Conservation (phyloP, 257 asterid genomes). For the Primulina huaijiensis region DNA sequence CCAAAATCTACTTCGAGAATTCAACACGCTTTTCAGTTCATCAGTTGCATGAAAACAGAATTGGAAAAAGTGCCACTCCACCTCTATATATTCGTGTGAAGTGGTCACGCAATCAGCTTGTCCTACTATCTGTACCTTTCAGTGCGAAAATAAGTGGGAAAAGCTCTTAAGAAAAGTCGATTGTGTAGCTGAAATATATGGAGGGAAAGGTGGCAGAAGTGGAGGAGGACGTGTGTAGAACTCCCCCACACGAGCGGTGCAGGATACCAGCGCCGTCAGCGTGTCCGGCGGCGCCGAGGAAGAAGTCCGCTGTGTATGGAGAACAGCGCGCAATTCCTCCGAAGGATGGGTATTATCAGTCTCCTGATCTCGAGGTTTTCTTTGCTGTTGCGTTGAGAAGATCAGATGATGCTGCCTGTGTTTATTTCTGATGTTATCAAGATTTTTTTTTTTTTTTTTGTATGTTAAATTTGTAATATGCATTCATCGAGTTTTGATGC, state of each 20-base stretch:
- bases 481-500: no score
- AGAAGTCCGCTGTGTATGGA: slow-evolving; percentile 8
- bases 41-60: no score
- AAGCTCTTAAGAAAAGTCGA: background rate
- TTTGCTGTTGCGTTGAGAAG: slow-evolving; percentile 17
- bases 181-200: background rate
- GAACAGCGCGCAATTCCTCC: slow-evolving; percentile 1
- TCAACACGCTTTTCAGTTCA: background rate
- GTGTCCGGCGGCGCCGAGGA: slow-evolving; percentile 28
- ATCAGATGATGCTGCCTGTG: background rate
- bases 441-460: no score
- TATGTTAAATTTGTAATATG: no score
- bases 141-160: background rate
- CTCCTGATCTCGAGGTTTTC: slow-evolving; percentile 29
- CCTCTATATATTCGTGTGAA: background rate
- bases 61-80: no score
- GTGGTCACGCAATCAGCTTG: background rate
- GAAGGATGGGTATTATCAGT: slow-evolving; percentile 22
- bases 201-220: background rate
- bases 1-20: background rate
- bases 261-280: slow-evolving; percentile 22
- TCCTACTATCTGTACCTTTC: background rate
- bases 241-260: slow-evolving; percentile 21
- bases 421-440: background rate
- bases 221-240: slow-evolving; percentile 23